phyloP scores from a whole-genome alignment of 805 yeast genomes.

The Pichia deserticola region DNA sequence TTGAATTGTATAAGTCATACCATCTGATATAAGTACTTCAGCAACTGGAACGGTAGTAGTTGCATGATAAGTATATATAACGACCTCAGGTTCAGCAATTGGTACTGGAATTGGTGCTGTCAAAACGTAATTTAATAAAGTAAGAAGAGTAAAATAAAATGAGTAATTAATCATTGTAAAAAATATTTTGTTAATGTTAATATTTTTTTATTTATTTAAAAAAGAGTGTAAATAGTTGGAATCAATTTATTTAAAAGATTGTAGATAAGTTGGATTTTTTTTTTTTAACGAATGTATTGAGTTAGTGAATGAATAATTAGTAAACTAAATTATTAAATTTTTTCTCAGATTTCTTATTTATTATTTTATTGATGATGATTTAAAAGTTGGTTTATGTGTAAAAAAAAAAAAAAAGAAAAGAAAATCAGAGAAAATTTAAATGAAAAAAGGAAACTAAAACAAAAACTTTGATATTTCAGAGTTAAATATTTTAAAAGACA shows the following conservation, averaged over 20 bases:
- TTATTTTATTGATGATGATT: too few relatives aligned
- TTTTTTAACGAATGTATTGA: neutral
- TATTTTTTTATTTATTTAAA: neutral
- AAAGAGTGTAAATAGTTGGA: conserved; percentile 6
- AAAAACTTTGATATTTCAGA: too few relatives aligned
- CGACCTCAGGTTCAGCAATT: conserved; percentile 16
- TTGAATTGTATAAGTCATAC: neutral
- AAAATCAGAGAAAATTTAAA: too few relatives aligned
- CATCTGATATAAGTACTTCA: neutral
- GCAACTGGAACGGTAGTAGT: neutral
- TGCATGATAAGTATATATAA: conserved; percentile 20
- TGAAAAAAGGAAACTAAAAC: too few relatives aligned
- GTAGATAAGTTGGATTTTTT: neutral
- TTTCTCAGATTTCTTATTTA: too few relatives aligned
- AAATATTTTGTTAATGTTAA: neutral
- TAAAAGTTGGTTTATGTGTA: too few relatives aligned
- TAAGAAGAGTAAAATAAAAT: conserved; percentile 1
- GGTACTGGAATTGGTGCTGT: conserved; percentile 17
- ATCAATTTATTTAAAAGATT: neutral
- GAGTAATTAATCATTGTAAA: conserved; percentile 6
- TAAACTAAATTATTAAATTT: neutral
- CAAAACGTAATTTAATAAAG: neutral
- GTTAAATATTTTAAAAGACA: too few relatives aligned
- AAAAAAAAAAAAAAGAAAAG: too few relatives aligned
- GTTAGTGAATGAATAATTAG: neutral